Evolutionary conservation across 2,329 filamentous ascomycete genomes (phyloP).

Genomic region (Emydomyces testavorans): DNA sequence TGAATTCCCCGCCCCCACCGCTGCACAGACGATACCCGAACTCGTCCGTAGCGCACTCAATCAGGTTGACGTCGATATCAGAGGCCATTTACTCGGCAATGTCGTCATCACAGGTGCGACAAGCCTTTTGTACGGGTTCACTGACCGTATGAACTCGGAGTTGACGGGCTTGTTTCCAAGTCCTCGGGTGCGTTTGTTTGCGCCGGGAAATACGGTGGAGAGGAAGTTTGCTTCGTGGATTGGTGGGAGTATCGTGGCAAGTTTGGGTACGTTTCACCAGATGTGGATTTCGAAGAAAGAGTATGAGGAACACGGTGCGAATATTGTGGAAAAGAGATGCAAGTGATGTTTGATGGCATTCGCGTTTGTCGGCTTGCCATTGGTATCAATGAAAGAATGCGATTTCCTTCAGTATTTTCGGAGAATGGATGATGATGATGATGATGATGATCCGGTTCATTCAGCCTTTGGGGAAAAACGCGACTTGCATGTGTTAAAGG

Average conservation of each 20-base stretch:
- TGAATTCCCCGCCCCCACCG: conserved; percentile 44
- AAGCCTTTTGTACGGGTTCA: conserved; percentile 80
- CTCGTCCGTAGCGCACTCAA: conserved; percentile 67
- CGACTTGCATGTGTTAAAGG: too few species aligned
- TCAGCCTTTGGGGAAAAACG: too few species aligned
- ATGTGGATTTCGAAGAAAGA: conserved; percentile 99
- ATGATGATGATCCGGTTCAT: too few species aligned
- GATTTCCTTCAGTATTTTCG: too few species aligned
- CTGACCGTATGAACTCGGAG: conserved; percentile 78
- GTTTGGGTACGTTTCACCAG: conserved; percentile 94
- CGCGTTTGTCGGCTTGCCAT: too few species aligned
- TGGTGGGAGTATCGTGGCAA: conserved; percentile 88
- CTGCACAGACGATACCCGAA: conserved; percentile 69
- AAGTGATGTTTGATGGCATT: too few species aligned
- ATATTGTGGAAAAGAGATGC: conserved; percentile 91
- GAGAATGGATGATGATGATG: too few species aligned
- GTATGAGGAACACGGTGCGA: conserved; percentile 86
- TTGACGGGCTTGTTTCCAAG: conserved; percentile 71
- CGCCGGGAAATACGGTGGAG: conserved; percentile 75
- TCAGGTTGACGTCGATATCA: conserved; percentile 78
- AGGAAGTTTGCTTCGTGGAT: conserved; percentile 91
- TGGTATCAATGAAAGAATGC: too few species aligned
- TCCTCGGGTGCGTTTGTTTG: conserved; percentile 75
- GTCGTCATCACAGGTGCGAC: conserved; percentile 87
- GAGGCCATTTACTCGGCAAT: conserved; percentile 71